Conservation (phyloP, 148 eudicot genomes). For the Cornus kousa region DNA sequence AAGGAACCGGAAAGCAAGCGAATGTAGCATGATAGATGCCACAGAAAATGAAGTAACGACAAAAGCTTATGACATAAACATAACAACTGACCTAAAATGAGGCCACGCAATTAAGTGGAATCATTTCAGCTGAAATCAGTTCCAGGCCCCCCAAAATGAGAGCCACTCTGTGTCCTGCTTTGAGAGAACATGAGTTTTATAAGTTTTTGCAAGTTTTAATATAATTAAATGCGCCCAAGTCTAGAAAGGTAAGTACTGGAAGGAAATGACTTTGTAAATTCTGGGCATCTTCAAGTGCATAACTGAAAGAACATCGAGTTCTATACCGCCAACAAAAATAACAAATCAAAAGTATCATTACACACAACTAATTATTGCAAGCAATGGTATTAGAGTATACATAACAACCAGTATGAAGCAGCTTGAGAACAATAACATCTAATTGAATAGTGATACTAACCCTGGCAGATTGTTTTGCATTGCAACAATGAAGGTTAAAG, state of each 20-base stretch:
- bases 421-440: constrained; percentile 7
- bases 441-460: background rate
- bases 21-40: constrained; percentile 65
- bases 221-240: constrained; percentile 55
- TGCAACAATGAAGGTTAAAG: background rate
- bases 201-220: constrained; percentile 53
- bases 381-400: constrained; percentile 13
- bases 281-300: constrained; percentile 37
- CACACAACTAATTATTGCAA: constrained; percentile 25
- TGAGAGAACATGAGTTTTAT: constrained; percentile 85
- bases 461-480: background rate
- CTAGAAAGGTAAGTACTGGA: constrained; percentile 64
- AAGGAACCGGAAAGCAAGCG: constrained; percentile 42
- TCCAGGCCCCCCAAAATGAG: constrained; percentile 99
- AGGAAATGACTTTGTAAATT: constrained; percentile 55
- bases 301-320: constrained; percentile 28
- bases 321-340: constrained; percentile 24
- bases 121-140: constrained; percentile 96
- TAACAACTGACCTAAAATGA: constrained; percentile 90
- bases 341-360: constrained; percentile 26
- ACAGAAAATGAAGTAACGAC: constrained; percentile 38
- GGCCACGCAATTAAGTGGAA: constrained; percentile 94
- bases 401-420: constrained; percentile 19
- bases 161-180: constrained; percentile 98
- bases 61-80: constrained; percentile 58